Percentiles rank a stretch among this genome's conserved stretches.
These are phyloP conservation scores for Quercus ilex DNA, from an alignment of 306 rosid species.

Conservation along the genomic window DNA sequence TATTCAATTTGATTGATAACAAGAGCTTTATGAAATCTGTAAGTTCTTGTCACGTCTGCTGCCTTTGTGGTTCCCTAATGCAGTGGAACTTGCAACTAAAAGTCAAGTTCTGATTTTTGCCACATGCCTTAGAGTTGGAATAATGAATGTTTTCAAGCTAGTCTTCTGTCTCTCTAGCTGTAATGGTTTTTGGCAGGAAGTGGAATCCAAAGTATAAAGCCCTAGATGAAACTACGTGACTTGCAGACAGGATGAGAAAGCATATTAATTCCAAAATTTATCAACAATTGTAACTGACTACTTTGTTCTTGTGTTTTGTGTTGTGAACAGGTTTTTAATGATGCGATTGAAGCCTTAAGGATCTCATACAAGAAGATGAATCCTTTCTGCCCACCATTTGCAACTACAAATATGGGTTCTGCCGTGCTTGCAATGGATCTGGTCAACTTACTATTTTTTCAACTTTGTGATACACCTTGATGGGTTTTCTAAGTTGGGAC, in stretches of 20 bases:
- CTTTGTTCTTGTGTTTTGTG: constrained; percentile 11
- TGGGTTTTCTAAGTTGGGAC: constrained; percentile 20
- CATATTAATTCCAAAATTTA: constrained; percentile 21
- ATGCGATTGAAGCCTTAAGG: constrained; percentile 87
- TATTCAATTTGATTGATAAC: not conserved
- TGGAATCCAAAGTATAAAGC: not conserved
- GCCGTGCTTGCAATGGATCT: constrained; percentile 98
- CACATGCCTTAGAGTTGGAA: constrained; percentile 1
- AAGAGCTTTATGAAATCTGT: constrained; percentile 18
- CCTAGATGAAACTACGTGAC: constrained; percentile 1
- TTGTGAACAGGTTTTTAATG: constrained; percentile 74
- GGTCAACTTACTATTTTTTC: constrained; percentile 43
- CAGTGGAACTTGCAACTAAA: constrained; percentile 3
- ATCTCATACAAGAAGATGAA: constrained; percentile 92
- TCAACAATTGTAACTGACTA: not conserved
- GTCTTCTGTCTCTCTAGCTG: not conserved
- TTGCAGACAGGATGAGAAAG: constrained; percentile 14
- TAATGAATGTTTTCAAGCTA: not conserved
- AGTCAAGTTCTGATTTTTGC: not conserved
- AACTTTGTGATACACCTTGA: constrained; percentile 9
- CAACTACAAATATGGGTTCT: constrained; percentile 97
- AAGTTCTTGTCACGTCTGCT: constrained; percentile 11
- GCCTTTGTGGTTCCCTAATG: constrained; percentile 2
- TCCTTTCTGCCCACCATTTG: constrained; percentile 92
- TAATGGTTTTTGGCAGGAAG: not conserved